A percentile compares a stretch with the other conserved stretches of the same genome.
Evolutionary conservation across 2,329 filamentous ascomycete genomes (phyloP).

Genomic region (Pseudocercospora macadamiae): DNA sequence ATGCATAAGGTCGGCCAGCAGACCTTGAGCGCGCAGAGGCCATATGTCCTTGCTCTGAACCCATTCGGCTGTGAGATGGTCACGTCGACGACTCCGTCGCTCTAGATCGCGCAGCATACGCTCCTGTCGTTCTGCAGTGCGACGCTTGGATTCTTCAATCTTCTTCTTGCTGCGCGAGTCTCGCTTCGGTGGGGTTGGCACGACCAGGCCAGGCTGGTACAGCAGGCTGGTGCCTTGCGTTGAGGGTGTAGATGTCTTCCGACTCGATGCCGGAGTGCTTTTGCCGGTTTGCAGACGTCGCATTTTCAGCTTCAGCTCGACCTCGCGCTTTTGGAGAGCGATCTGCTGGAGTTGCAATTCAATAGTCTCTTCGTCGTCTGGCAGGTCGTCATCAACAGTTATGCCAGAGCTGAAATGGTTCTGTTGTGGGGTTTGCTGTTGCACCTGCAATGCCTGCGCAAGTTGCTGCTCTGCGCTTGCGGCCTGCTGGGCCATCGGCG

Average conservation of each 20-base stretch:
- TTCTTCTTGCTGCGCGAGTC: slow-evolving; percentile 44
- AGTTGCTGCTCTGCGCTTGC: slow-evolving; percentile 35
- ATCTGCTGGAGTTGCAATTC: slow-evolving; percentile 42
- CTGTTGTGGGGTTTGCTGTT: slow-evolving; percentile 27
- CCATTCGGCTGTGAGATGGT: slow-evolving; percentile 43
- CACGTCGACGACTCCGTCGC: slow-evolving; percentile 39
- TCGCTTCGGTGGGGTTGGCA: slow-evolving; percentile 35
- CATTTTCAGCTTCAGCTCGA: slow-evolving; percentile 43
- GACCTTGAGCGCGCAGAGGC: slow-evolving; percentile 39
- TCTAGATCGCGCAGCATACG: slow-evolving; percentile 42
- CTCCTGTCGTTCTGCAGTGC: slow-evolving; percentile 42
- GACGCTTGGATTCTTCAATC: slow-evolving; percentile 41
- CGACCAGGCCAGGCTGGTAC: slow-evolving; percentile 30
- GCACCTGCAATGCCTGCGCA: slow-evolving; percentile 28
- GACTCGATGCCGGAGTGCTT: slow-evolving; percentile 25
- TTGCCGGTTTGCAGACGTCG: slow-evolving; percentile 37
- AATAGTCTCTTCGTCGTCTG: slow-evolving; percentile 41
- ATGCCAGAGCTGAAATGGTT: slow-evolving; percentile 15
- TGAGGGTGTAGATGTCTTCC: slow-evolving; percentile 23
- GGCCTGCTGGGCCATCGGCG: slow-evolving; percentile 34
- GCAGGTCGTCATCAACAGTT: slow-evolving; percentile 29
- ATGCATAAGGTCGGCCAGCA: slow-evolving; percentile 42
- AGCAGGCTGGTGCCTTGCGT: slow-evolving; percentile 21
- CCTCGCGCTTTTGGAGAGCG: slow-evolving; percentile 40
- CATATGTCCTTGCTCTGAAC: slow-evolving; percentile 43